Conservation (phyloP, 2,329 filamentous ascomycete species). For the Nemania abortiva region DNA sequence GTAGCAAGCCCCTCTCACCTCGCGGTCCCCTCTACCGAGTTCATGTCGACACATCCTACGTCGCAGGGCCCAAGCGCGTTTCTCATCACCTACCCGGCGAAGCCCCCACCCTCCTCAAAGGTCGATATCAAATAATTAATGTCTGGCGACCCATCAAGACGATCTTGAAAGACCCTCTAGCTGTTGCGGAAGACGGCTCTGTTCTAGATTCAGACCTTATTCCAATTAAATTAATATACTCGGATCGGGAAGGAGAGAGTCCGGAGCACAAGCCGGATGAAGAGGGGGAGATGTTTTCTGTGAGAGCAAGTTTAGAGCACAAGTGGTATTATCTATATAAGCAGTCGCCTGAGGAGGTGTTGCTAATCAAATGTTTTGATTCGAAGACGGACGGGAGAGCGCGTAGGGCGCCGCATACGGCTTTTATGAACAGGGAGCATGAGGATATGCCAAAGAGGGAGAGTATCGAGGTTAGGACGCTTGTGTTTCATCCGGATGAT, state of each 20-base stretch:
- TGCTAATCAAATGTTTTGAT: slow-evolving; percentile 19
- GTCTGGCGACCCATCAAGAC: slow-evolving; percentile 29
- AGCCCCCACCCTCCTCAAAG: too few relatives aligned
- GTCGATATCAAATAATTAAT: background rate
- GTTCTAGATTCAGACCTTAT: slow-evolving; percentile 15
- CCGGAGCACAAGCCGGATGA: slow-evolving; percentile 6
- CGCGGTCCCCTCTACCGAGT: background rate
- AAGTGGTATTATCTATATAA: slow-evolving; percentile 13
- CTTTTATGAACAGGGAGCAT: slow-evolving; percentile 6
- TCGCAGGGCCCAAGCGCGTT: too few relatives aligned
- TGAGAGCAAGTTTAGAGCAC: background rate
- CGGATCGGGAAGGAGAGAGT: too few relatives aligned
- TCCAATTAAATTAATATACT: too few relatives aligned
- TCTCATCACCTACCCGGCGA: background rate
- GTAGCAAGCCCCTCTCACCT: background rate
- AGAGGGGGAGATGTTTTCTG: slow-evolving; percentile 2
- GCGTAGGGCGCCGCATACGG: slow-evolving; percentile 10
- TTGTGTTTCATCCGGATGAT: slow-evolving; percentile 5
- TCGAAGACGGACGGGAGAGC: slow-evolving; percentile 13
- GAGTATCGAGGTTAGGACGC: slow-evolving; percentile 21
- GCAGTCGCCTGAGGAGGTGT: slow-evolving; percentile 7
- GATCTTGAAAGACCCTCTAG: slow-evolving; percentile 26
- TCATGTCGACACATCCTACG: too few relatives aligned
- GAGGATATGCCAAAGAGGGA: slow-evolving; percentile 8
- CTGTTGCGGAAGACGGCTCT: slow-evolving; percentile 16